A percentile compares a stretch with the other conserved stretches of the same genome.
phyloP scores from a whole-genome alignment of 768 basidiomycete species.

The Tylopilus felleus region DNA sequence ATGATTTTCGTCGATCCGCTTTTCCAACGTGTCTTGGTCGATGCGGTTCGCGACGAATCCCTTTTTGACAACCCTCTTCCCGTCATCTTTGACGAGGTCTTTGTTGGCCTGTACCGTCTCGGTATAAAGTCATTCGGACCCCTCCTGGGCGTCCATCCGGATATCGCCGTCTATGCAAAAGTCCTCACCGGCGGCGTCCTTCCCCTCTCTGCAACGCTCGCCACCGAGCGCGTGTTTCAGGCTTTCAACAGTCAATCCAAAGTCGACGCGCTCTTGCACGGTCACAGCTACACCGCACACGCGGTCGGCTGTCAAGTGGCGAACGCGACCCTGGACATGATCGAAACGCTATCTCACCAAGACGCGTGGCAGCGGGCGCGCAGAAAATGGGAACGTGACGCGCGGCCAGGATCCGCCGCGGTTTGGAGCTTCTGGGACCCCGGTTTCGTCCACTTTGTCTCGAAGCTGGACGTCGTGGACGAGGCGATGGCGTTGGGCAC shows the following conservation, averaged over 20 bases:
- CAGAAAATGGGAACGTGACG: slow-evolving; percentile 48
- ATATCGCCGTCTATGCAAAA: slow-evolving; percentile 91
- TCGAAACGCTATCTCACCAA: slow-evolving; percentile 48
- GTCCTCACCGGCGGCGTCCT: slow-evolving; percentile 90
- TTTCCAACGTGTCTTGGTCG: slow-evolving; percentile 86
- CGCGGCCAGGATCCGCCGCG: slow-evolving; percentile 10
- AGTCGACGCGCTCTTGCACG: slow-evolving; percentile 84
- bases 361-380: slow-evolving; percentile 60
- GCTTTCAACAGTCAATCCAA: slow-evolving; percentile 76
- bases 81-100: slow-evolving; percentile 95
- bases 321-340: slow-evolving; percentile 65
- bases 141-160: slow-evolving; percentile 71
- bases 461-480: slow-evolving; percentile 50
- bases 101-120: slow-evolving; percentile 86
- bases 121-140: slow-evolving; percentile 64
- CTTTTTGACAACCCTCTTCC: slow-evolving; percentile 58
- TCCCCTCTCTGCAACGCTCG: slow-evolving; percentile 82
- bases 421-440: slow-evolving; percentile 92
- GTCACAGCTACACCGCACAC: slow-evolving; percentile 95
- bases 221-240: slow-evolving; percentile 73
- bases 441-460: slow-evolving; percentile 62
- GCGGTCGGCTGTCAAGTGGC: slow-evolving; percentile 92
- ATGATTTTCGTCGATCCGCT: slow-evolving; percentile 98
- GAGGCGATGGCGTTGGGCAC: slow-evolving; percentile 87
- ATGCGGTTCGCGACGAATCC: slow-evolving; percentile 60